Evolutionary conservation across 805 yeast genomes (phyloP).

Genomic region (Komagataella pseudopastoris): DNA sequence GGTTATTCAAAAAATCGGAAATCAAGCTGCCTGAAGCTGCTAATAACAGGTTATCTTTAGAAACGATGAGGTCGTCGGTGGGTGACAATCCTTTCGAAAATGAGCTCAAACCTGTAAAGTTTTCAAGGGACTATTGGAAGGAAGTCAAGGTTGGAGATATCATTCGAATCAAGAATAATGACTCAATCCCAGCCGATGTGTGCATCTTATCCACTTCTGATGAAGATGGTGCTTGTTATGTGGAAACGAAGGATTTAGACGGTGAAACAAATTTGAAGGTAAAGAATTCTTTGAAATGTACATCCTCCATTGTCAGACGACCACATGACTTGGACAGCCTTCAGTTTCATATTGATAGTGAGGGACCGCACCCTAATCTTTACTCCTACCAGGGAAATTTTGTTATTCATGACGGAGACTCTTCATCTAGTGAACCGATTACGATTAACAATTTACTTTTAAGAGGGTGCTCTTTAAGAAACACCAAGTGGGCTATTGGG

Average conservation of each 20-base stretch:
- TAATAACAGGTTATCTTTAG: slow-evolving; percentile 16
- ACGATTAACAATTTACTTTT: slow-evolving; percentile 56
- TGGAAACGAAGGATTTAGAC: slow-evolving; percentile 73
- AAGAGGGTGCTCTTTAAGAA: slow-evolving; percentile 69
- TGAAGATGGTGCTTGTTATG: slow-evolving; percentile 51
- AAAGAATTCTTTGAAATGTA: slow-evolving; percentile 57
- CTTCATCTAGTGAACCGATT: slow-evolving; percentile 38
- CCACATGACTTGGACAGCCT: slow-evolving; percentile 34
- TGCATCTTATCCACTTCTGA: slow-evolving; percentile 56
- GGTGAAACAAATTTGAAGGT: slow-evolving; percentile 73
- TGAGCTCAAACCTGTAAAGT: slow-evolving; percentile 8
- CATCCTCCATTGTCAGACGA: slow-evolving; percentile 25
- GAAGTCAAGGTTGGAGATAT: slow-evolving; percentile 65
- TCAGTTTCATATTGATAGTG: slow-evolving; percentile 62
- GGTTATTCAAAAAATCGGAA: neutral
- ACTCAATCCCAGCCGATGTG: slow-evolving; percentile 70
- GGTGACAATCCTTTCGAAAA: slow-evolving; percentile 2
- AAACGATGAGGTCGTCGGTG: slow-evolving; percentile 11
- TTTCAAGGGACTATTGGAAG: slow-evolving; percentile 48
- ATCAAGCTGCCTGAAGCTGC: neutral
- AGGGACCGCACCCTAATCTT: slow-evolving; percentile 72
- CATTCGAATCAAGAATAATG: slow-evolving; percentile 52
- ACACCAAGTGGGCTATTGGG: slow-evolving; percentile 77
- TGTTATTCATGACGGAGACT: slow-evolving; percentile 21
- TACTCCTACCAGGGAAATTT: slow-evolving; percentile 64